Percentiles rank a stretch among this genome's conserved stretches.
These are phyloP conservation scores for Apodospora peruviana DNA, from an alignment of 495 filamentous ascomycete species.

Conservation along the genomic window DNA sequence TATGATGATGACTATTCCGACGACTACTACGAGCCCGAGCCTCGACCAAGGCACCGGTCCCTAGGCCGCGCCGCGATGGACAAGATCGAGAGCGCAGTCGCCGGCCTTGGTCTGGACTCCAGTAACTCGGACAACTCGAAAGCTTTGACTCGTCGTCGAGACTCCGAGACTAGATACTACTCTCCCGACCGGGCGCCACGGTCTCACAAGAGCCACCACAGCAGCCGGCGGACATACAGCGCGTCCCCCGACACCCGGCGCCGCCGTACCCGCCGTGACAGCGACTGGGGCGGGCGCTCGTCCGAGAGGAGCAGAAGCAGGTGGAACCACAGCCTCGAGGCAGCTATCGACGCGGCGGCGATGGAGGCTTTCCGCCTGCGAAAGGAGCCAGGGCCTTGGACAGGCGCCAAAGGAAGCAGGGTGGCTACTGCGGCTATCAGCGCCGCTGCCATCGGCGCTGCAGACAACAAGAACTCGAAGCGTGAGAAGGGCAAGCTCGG, in stretches of 20 bases:
- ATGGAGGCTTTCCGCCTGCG: conserved; percentile 38
- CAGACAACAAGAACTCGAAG: conserved; percentile 12
- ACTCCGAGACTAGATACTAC: too few relatives aligned
- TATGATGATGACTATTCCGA: conserved; percentile 10
- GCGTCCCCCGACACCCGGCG: conserved; percentile 4
- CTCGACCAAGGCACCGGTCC: conserved; percentile 16
- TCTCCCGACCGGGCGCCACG: not conserved
- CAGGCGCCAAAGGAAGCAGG: conserved; percentile 29
- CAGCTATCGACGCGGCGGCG: conserved; percentile 35
- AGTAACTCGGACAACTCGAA: not conserved
- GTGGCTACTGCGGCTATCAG: conserved; percentile 41
- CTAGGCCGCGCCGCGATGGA: conserved; percentile 17
- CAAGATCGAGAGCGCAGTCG: conserved; percentile 6
- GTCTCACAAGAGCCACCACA: not conserved
- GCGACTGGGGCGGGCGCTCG: not conserved
- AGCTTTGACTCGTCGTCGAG: too few relatives aligned
- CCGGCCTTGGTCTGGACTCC: conserved; percentile 8
- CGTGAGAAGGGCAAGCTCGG: conserved; percentile 10
- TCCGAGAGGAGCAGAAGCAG: not conserved
- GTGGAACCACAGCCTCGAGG: conserved; percentile 11
- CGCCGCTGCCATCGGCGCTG: conserved; percentile 33
- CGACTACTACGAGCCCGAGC: conserved; percentile 11
- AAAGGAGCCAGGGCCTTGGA: conserved; percentile 38
- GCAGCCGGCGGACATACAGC: conserved; percentile 7
- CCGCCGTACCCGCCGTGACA: not conserved